Base-by-base conservation (phyloP, 2,329 filamentous ascomycete species). In the Colletotrichum sp. region DNA sequence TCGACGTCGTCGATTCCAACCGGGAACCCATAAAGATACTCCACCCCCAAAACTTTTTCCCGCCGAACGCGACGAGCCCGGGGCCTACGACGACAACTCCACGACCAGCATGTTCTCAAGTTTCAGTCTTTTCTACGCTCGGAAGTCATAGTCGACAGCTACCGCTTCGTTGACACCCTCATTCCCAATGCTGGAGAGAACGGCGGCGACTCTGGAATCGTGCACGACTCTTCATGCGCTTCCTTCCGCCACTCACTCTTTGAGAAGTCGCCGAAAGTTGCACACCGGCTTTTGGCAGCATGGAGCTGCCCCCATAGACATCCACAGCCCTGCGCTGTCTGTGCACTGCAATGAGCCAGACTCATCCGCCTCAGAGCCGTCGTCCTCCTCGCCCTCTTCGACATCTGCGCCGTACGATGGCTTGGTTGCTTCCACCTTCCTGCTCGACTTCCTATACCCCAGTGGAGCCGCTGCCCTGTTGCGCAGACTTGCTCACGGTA, bases 381-480 rank as follows among this genome's bases (percentile, higher is more conserved):
- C 80, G 72, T 34, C 30, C 30, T 28, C n/a, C 18, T 75, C 80
- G 72, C 58, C 58, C 12, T 36, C 58, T 21, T 30, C 58, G 28
- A n/a, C 30, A 72, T 72, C 78, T 26, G 80, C 80, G 58, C 77
- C 78, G 12, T 18, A n/a, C 63, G 78, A 82, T 77, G 80, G 82
- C 4, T 79, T 89, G 71, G 82, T 83, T 52, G 87, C 89, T 32
- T 90, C 90, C 6, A 79, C 85, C 10, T 88, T 90, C 71, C 82
- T 90, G 64, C 87, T 92, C 80, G 90, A 92, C 80, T 92, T 92
- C 70, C 82, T 92, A 10, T 91, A 91, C 68, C 90, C 90, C 7
- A 86, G 79, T 38, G 86, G 86, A 12, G 85, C 88, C 13, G 72
- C 86, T 15, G 82, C 85, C 16, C 82, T 89, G 7, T 78, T 90